Evolutionary conservation across 768 basidiomycete genomes (phyloP).

Genomic region (Lepiota venenata): DNA sequence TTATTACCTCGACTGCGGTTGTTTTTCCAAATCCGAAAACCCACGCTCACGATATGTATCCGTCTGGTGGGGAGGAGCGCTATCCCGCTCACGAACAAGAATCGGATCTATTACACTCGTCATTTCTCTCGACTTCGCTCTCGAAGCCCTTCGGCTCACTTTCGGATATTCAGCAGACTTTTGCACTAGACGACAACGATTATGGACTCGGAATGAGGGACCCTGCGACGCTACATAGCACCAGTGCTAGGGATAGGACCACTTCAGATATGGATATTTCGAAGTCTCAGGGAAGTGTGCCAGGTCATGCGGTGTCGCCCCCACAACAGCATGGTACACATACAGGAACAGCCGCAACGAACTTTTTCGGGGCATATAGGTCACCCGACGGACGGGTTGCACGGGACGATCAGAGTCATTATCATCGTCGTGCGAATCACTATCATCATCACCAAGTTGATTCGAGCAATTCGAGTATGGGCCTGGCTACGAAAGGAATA

Average conservation of each 20-base stretch:
- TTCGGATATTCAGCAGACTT: not conserved
- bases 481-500: not conserved
- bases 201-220: not conserved
- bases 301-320: not conserved
- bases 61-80: not conserved
- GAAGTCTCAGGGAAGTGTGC: not conserved
- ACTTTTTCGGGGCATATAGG: not conserved
- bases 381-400: not conserved
- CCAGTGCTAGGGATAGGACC: not conserved
- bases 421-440: too few relatives aligned
- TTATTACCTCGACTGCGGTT: not conserved
- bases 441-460: not conserved
- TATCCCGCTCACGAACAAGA: not conserved
- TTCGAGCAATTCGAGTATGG: not conserved
- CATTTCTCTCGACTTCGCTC: not conserved
- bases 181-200: not conserved
- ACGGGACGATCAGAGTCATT: too few relatives aligned
- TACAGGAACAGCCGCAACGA: not conserved
- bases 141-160: conserved; percentile 3
- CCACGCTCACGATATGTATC: not conserved
- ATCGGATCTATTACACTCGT: not conserved
- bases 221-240: too few relatives aligned
- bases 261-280: not conserved
- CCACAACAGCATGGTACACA: not conserved
- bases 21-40: not conserved